phyloP scores from a whole-genome alignment of 192 early-diverging fungal species.

The Rhizophagus clarus region DNA sequence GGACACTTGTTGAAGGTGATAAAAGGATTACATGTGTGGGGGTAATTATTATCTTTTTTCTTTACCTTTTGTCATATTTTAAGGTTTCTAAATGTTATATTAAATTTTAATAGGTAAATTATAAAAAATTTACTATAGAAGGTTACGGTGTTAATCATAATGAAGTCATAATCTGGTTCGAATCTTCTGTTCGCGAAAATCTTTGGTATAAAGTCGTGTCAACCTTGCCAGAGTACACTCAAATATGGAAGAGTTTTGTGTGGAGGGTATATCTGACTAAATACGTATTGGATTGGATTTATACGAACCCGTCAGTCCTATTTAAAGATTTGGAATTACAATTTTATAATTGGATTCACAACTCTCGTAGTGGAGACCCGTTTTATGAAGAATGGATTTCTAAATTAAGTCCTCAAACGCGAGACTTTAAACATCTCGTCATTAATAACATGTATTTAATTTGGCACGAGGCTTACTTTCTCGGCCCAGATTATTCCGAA shows the following conservation, averaged over 20 bases:
- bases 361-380: not conserved
- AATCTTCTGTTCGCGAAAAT: not conserved
- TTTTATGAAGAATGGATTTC: constrained; percentile 18
- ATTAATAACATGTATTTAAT: constrained; percentile 3
- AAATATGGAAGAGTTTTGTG: not conserved
- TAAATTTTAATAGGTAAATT: not conserved
- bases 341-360: constrained; percentile 21
- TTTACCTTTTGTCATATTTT: too few species aligned
- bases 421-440: constrained; percentile 20
- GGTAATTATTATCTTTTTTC: not conserved
- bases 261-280: constrained; percentile 17
- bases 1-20: not conserved
- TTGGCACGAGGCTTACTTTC: constrained; percentile 11
- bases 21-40: not conserved
- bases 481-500: constrained; percentile 11
- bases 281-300: constrained; percentile 10
- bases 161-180: constrained; percentile 7
- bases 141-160: not conserved
- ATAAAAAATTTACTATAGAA: constrained; percentile 1
- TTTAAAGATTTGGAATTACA: not conserved
- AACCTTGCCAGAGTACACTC: not conserved
- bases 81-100: not conserved
- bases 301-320: not conserved
- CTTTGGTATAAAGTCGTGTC: not conserved
- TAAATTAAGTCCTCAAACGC: not conserved